Percentiles rank a stretch among this genome's conserved stretches.
Evolutionary conservation across 116 monocot species (phyloP).

Genomic region (Dioscorea cayenensis): DNA sequence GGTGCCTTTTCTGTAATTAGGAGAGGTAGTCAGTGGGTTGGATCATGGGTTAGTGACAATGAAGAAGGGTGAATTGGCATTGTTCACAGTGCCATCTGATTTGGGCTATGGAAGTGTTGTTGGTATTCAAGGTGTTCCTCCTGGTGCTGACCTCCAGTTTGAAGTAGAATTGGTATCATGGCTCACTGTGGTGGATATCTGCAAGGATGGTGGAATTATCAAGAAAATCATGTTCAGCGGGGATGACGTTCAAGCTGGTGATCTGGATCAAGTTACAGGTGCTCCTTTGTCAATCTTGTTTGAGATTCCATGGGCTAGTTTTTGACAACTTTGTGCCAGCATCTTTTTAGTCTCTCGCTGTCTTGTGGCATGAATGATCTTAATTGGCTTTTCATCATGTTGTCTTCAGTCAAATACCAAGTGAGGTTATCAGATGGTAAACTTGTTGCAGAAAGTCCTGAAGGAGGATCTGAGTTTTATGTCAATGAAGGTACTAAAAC

Average conservation of each 20-base stretch:
- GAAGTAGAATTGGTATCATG: constrained; percentile 73
- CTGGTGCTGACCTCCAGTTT: constrained; percentile 33
- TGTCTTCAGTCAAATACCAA: constrained; percentile 48
- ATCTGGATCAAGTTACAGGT: constrained; percentile 73
- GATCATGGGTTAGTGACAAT: constrained; percentile 62
- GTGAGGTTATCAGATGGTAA: constrained; percentile 45
- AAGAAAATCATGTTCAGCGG: constrained; percentile 55
- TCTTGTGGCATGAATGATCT: no score
- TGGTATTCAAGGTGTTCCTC: constrained; percentile 15
- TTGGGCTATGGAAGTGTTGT: constrained; percentile 15
- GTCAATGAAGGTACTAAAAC: constrained; percentile 41
- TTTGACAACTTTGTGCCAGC: not conserved
- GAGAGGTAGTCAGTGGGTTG: constrained; percentile 33
- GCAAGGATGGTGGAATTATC: constrained; percentile 66
- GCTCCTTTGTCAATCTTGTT: not conserved
- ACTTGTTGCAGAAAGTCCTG: constrained; percentile 41
- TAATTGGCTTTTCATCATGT: not conserved
- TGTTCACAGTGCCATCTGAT: constrained; percentile 44
- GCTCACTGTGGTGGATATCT: constrained; percentile 56
- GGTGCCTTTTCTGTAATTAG: constrained; percentile 16
- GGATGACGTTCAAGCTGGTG: constrained; percentile 34
- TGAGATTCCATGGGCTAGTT: not conserved
- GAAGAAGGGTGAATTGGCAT: constrained; percentile 60
- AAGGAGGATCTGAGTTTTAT: constrained; percentile 52
- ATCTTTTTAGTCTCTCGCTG: no score